Conservation (phyloP, 305 asterid genomes). For the Solanum hybrid region DNA sequence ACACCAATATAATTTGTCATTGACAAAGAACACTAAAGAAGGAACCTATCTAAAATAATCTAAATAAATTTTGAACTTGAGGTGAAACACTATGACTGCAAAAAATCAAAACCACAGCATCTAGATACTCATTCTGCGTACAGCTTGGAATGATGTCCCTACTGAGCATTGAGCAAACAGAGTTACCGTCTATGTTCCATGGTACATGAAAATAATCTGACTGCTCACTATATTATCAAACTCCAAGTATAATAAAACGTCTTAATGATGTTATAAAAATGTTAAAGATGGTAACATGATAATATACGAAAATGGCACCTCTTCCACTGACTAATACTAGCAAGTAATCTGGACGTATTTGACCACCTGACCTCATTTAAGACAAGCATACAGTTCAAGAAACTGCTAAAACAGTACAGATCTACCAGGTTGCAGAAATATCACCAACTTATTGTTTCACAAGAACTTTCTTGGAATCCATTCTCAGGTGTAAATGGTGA, state of each 20-base stretch:
- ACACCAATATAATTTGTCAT: neutral
- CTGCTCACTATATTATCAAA: neutral
- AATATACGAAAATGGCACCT: neutral
- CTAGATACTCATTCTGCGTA: neutral
- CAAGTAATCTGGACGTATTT: neutral
- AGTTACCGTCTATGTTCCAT: neutral
- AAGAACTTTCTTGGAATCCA: neutral
- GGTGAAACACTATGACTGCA: neutral
- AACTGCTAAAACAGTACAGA: neutral
- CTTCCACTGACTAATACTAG: neutral
- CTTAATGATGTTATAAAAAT: neutral
- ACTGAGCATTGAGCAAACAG: neutral
- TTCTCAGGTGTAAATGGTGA: neutral
- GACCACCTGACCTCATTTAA: neutral
- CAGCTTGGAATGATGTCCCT: neutral
- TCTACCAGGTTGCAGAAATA: neutral
- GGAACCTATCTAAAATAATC: neutral
- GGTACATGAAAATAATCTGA: neutral
- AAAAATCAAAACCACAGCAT: neutral
- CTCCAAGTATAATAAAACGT: neutral
- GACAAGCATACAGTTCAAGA: neutral
- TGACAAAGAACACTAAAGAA: neutral
- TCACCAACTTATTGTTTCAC: neutral
- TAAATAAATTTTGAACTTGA: neutral
- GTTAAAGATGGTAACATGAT: neutral